phyloP scores from a whole-genome alignment of 2,329 filamentous ascomycete species.

The Fusarium sp. region DNA sequence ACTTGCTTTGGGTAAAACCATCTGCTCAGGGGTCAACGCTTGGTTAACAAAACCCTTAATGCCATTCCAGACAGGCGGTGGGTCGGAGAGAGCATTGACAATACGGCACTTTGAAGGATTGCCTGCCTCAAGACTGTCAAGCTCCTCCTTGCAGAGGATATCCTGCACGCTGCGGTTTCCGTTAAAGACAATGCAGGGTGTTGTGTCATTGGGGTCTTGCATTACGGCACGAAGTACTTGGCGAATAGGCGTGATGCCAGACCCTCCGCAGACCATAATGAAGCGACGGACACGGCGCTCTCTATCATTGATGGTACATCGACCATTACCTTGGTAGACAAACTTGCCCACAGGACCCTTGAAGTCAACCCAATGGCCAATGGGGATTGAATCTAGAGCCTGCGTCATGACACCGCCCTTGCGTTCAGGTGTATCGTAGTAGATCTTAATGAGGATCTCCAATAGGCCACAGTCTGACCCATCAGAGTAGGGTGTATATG shows the following conservation, averaged over 20 bases:
- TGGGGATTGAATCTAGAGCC: slow-evolving; percentile 76
- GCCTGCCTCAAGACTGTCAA: slow-evolving; percentile 70
- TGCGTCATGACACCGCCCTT: slow-evolving; percentile 84
- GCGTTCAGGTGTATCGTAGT: slow-evolving; percentile 67
- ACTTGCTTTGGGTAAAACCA: slow-evolving; percentile 53
- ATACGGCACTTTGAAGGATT: slow-evolving; percentile 70
- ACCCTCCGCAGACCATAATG: slow-evolving; percentile 88
- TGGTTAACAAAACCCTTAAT: slow-evolving; percentile 73
- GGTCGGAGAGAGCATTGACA: slow-evolving; percentile 75
- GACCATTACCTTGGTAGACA: slow-evolving; percentile 76
- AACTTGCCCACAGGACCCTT: slow-evolving; percentile 91
- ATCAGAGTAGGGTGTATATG: slow-evolving; percentile 86
- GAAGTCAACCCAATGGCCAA: slow-evolving; percentile 82
- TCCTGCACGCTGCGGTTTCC: slow-evolving; percentile 83
- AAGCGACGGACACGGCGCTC: slow-evolving; percentile 71
- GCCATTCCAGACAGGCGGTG: slow-evolving; percentile 73
- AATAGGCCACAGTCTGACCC: slow-evolving; percentile 69
- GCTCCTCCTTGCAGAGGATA: slow-evolving; percentile 80
- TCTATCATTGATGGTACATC: slow-evolving; percentile 69
- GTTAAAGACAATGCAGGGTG: slow-evolving; percentile 77
- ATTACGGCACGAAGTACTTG: slow-evolving; percentile 79
- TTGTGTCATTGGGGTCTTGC: slow-evolving; percentile 68
- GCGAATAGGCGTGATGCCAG: slow-evolving; percentile 92
- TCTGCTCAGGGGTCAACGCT: slow-evolving; percentile 70
- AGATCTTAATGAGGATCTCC: slow-evolving; percentile 85